Evolutionary conservation across 2,329 filamentous ascomycete genomes (phyloP).

Genomic region (Claviceps lovelessii): DNA sequence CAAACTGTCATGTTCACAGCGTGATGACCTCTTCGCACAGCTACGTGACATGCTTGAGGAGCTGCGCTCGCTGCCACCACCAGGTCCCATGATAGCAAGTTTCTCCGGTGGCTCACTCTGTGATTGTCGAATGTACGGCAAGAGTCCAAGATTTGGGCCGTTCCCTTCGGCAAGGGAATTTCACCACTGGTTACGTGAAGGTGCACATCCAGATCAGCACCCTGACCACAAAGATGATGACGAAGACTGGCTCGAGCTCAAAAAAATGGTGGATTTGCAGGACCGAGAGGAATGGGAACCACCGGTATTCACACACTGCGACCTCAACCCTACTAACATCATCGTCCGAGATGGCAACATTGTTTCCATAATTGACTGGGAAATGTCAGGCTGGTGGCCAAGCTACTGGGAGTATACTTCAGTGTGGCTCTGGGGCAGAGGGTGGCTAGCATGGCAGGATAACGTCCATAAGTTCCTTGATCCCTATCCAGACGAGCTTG

Average conservation of each 20-base stretch:
- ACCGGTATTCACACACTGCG: constrained; percentile 32
- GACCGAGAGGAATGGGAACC: constrained; percentile 18
- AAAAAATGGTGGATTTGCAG: constrained; percentile 21
- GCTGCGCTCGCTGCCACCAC: constrained; percentile 11
- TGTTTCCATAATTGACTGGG: constrained; percentile 28
- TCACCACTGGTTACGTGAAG: constrained; percentile 18
- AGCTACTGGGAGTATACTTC: constrained; percentile 22
- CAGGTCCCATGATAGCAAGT: constrained; percentile 10
- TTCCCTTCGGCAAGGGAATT: constrained; percentile 19
- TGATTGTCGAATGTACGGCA: constrained; percentile 12
- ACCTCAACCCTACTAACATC: constrained; percentile 30
- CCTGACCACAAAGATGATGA: constrained; percentile 7
- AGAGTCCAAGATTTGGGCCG: constrained; percentile 14
- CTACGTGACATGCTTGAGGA: constrained; percentile 11
- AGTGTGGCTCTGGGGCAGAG: constrained; percentile 9
- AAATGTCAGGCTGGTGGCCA: constrained; percentile 20
- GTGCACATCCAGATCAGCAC: constrained; percentile 12
- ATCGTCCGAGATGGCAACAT: constrained; percentile 25
- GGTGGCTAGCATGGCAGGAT: constrained; percentile 22
- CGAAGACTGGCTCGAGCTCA: constrained; percentile 14
- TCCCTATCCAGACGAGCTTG: constrained; percentile 20
- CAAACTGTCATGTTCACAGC: constrained; percentile 4
- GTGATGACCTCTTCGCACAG: constrained; percentile 8
- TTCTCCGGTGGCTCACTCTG: constrained; percentile 14
- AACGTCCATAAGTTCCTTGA: constrained; percentile 22